Evolutionary conservation across 805 yeast genomes (phyloP), one percentile per base, ranked within the genome.

Genomic region (Metschnikowia chrysomelidarum): DNA sequence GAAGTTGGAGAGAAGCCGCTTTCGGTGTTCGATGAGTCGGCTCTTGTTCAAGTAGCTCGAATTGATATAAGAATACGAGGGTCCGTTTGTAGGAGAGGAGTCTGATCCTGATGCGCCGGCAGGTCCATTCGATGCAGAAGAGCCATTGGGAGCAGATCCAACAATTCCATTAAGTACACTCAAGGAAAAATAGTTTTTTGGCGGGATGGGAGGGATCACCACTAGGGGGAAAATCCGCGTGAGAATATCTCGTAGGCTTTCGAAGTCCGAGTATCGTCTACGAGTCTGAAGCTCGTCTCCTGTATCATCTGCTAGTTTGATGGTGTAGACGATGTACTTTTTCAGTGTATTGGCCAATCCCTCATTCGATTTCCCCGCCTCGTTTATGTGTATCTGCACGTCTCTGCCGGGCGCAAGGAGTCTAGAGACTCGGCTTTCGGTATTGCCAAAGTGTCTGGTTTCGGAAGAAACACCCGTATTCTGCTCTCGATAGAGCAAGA

Each of bases 181-280:
- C 23, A 65, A 56, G 27, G 64, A 59, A 26, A 62, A 46, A 46
- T 66, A 67, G 42, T 67, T 66, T 40, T 68, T 68, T 0, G 70
- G 69, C 0, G 98, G 98, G 7, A 93, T 91, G 1, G 98, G 97
- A 5, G 98, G 98, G 4, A 93, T 77, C 3, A 93, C 74, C 4
- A 80, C 56, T 3, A 93, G 78, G 3, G 98, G 97, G 45, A 83
- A 82, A 24, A 86, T 62, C 47, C 82, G 78, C 3, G 79, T 67
- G 15, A 93, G 66, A 4, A 83, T 73, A 25, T 77, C 81, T 42
- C 96, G 69, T 28, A 93, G 69, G 32, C 85, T 77, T 52, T 87
- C 96, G 56, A 93, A 93, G 56, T 93, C 98, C 21, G 95, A 83
- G 57, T 93, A 93, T 28, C 98, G 70, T 50, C 98, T 69, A 30